Evolutionary conservation across 805 yeast species (phyloP), one percentile per base, ranked within the genome.

Genomic region (Limtongia smithiae): DNA sequence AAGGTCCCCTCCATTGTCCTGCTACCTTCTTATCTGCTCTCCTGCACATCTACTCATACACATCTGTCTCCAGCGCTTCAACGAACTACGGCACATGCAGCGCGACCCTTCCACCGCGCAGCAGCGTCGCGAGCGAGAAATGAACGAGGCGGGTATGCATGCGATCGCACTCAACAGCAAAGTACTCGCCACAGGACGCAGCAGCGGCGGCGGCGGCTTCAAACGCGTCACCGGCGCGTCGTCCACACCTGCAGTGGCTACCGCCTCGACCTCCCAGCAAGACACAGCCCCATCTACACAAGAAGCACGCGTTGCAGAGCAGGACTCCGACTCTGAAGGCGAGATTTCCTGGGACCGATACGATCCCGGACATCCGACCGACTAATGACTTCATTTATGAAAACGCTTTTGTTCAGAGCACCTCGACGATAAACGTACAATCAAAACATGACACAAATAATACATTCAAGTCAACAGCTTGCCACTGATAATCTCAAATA

Each of bases 401-500:
- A n/a, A n/a, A n/a, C n/a, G n/a, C n/a, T n/a, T n/a, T n/a, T n/a
- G n/a, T n/a, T n/a, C n/a, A n/a, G n/a, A n/a, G n/a, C n/a, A n/a
- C n/a, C n/a, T n/a, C n/a, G n/a, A n/a, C n/a, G n/a, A n/a, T n/a
- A n/a, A n/a, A n/a, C n/a, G n/a, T n/a, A n/a, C n/a, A n/a, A n/a
- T n/a, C n/a, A n/a, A n/a, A n/a, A n/a, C n/a, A n/a, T n/a, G n/a
- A n/a, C n/a, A n/a, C n/a, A n/a, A n/a, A n/a, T n/a, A n/a, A n/a
- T n/a, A n/a, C n/a, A n/a, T n/a, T 41, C 24, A 41, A 17, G 44
- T 27, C 24, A 51, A 25, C 15, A 54, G 39, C 25, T 35, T 38
- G 18, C 52, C 44, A 17, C 58, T 63, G 15, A 74, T 52, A 20
- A 83, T 77, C 57, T 81, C 88, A 56, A 65, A 78, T 0, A 83